Evolutionary conservation across 2,329 filamentous ascomycete genomes (phyloP).

Genomic region (Ceratocystis ficicola): DNA sequence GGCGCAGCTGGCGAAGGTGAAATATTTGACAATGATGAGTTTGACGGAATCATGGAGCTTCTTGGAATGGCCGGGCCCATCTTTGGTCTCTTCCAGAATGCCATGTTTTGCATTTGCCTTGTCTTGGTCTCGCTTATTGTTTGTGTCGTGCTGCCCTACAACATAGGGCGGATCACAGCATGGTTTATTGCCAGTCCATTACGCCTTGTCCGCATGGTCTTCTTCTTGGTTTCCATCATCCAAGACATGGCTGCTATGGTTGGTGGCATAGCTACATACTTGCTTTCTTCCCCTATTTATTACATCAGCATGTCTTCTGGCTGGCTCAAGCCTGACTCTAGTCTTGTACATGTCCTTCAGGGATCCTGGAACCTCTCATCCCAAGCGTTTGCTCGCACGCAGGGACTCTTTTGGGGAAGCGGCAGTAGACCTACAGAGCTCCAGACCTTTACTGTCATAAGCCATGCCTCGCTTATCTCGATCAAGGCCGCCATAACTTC

Average conservation of each 20-base stretch:
- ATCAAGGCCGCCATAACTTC: constrained; percentile 37
- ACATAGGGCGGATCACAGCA: constrained; percentile 74
- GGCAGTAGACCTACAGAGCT: constrained; percentile 40
- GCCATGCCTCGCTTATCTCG: constrained; percentile 54
- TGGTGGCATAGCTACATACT: constrained; percentile 36
- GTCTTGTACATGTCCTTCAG: constrained; percentile 22
- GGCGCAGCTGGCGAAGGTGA: constrained; percentile 40
- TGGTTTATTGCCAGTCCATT: constrained; percentile 69
- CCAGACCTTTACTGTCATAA: constrained; percentile 63
- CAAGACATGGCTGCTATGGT: constrained; percentile 62
- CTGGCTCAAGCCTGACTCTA: constrained; percentile 23
- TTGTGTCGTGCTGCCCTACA: constrained; percentile 83
- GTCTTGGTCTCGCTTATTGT: constrained; percentile 76
- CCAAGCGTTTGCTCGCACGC: not conserved
- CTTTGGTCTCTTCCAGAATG: constrained; percentile 82
- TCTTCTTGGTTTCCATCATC: constrained; percentile 62
- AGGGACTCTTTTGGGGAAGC: not conserved
- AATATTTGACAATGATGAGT: constrained; percentile 63
- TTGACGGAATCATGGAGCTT: constrained; percentile 91
- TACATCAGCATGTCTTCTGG: constrained; percentile 17
- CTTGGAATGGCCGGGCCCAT: constrained; percentile 93
- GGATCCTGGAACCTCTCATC: not conserved
- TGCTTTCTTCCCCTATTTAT: constrained; percentile 17
- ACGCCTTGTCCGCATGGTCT: constrained; percentile 59
- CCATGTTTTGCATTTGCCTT: constrained; percentile 82